Base-by-base conservation (phyloP, 2,329 filamentous ascomycete genomes). In the Alternaria sp. region DNA sequence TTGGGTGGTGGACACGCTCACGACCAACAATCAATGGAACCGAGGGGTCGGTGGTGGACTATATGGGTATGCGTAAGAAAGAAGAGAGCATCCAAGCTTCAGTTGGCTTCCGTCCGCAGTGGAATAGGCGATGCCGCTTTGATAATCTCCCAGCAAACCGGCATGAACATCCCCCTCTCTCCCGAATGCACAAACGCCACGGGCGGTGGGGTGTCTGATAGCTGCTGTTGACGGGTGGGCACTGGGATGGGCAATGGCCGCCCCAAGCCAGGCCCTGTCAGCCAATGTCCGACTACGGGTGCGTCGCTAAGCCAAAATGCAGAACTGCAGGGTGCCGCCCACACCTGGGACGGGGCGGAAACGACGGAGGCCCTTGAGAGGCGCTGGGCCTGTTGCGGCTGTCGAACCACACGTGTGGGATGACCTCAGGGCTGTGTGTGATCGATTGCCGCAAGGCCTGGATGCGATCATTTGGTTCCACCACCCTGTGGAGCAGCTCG, bases 191-290 rank as follows among this genome's bases (percentile, higher is more conserved):
- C 45, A 25, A 66, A 70, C 70, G 68, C 68, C 73, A 68, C 62
- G 43, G 36, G 57, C 60, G 67, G 73, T 73, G 74, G 74, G 73
- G 70, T 73, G 72, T 68, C 36, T 72, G 71, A 74, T 73, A 75
- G 59, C 66, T 66, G 65, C 52, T 36, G 52, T 25, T 40, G n/a
- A 40, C 36, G 36, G 36, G 36, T 40, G 36, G 36, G 36, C 36
- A 53, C 30, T 28, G 54, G 54, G 30, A 54, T 56, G 59, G 45
- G 57, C 46, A 55, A 63, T 62, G 55, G 44, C 26, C 49, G 36
- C 50, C 17, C 19, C 19, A 49, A 43, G 36, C 9, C 36, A 40
- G 28, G 49, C 49, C 54, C 6, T 63, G 61, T 65, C 63, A 71
- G 75, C 74, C 73, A 77, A 74, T 76, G 62, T 64, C 26, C 49